Evolutionary conservation across 192 early-diverging fungal species (phyloP).

Genomic region (Haplosporangium gracile): DNA sequence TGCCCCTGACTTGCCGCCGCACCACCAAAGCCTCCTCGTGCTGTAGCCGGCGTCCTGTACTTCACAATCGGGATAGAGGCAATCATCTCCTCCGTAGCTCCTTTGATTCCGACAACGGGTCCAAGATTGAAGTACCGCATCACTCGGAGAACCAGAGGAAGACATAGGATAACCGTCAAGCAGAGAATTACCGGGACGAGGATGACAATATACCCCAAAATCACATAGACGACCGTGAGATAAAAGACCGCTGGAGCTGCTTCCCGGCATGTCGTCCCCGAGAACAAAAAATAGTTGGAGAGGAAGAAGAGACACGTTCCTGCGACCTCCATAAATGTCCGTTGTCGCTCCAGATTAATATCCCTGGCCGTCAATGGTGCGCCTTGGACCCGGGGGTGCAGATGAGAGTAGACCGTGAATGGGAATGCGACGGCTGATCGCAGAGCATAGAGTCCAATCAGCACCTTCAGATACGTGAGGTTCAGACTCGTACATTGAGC

Average conservation of each 20-base stretch:
- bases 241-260: conserved; percentile 73
- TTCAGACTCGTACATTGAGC: conserved; percentile 41
- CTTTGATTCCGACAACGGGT: conserved; percentile 69
- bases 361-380: conserved; percentile 36
- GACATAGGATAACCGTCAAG: conserved; percentile 72
- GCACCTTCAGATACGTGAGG: conserved; percentile 63
- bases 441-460: conserved; percentile 71
- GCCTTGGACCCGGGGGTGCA: conserved; percentile 66
- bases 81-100: conserved; percentile 78
- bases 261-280: conserved; percentile 52
- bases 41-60: conserved; percentile 58
- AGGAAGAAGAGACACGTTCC: conserved; percentile 48
- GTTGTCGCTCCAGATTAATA: conserved; percentile 38
- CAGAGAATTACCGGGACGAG: conserved; percentile 71
- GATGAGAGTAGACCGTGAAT: conserved; percentile 70
- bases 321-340: conserved; percentile 51
- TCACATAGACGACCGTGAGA: conserved; percentile 71
- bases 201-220: conserved; percentile 78
- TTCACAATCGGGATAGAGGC: conserved; percentile 74
- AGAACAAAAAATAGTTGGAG: conserved; percentile 77
- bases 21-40: background rate
- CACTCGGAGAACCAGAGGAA: conserved; percentile 73
- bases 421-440: conserved; percentile 72
- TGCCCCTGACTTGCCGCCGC: background rate
- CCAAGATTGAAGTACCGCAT: conserved; percentile 68